These are phyloP conservation scores for Avena insularis DNA, from an alignment of 176 grass and related monocot genomes.

Conservation along the genomic window DNA sequence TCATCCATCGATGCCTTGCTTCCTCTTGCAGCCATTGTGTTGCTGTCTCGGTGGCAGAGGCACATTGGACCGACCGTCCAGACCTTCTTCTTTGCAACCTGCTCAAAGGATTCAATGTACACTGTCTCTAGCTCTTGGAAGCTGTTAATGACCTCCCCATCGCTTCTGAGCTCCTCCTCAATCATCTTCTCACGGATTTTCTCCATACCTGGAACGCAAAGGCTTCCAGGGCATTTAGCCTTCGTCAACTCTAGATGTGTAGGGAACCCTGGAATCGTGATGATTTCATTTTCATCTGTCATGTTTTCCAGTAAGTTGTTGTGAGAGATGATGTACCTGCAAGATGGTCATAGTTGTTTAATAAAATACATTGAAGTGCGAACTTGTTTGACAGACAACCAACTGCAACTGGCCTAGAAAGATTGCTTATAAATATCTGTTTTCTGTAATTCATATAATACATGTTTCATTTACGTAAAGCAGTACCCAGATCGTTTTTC, in stretches of 20 bases:
- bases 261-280: conserved; percentile 57
- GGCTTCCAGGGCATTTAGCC: conserved; percentile 22
- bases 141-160: conserved; percentile 65
- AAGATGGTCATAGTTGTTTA: not conserved
- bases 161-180: conserved; percentile 44
- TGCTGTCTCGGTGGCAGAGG: conserved; percentile 47
- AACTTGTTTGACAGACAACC: not conserved
- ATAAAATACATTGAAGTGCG: not conserved
- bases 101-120: conserved; percentile 50
- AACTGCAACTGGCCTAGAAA: not conserved
- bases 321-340: conserved; percentile 40
- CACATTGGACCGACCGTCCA: conserved; percentile 70
- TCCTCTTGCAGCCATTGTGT: conserved; percentile 45
- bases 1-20: conserved; percentile 58
- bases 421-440: not conserved
- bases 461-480: not conserved
- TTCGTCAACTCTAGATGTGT: conserved; percentile 52
- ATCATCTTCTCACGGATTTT: conserved; percentile 32
- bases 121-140: conserved; percentile 61
- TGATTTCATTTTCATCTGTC: conserved; percentile 49
- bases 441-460: not conserved
- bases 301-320: conserved; percentile 44
- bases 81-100: conserved; percentile 48
- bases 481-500: not conserved
- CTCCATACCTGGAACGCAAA: not conserved